Base-by-base conservation (phyloP, 2,329 filamentous ascomycete species). In the Didymella lethalis region DNA sequence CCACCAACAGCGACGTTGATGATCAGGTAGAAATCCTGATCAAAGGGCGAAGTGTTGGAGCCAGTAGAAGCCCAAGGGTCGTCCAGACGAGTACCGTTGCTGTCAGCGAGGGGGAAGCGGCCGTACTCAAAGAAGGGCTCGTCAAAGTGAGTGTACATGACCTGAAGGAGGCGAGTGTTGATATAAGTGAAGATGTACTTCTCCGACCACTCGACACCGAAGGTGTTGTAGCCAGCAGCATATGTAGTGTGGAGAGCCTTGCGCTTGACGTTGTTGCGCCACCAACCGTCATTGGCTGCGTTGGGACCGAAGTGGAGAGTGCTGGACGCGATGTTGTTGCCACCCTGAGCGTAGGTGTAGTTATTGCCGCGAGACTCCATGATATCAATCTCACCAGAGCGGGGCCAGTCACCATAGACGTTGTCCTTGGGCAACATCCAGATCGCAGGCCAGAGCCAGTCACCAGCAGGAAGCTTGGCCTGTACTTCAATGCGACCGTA, bases 381-480 rank as follows among this genome's bases (percentile, higher is more conserved):
- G 54, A 96, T 91, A 74, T 96, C 92, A 50, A 96, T 95, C 77
- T 95, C 91, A 45, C 92, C 92, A 8, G 90, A 93, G 7, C 81
- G 78, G 1, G 92, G 92, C 92, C 92, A 96, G 1, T 83, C 69
- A 1, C 92, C 92, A 73, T 95, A 96, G 0, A 81, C 87, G 53
- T 87, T 83, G 43, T 88, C 82, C 46, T 86, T 86, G 1, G 92
- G 92, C 81, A 95, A 82, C 90, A 96, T 91, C 90, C 90, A 93
- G 70, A 96, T 94, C n/a, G 91, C 91, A 2, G 92, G 92, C 92
- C 92, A 95, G 11, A 96, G 83, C 92, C 92, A 95, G 79, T 95
- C 91, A 53, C 92, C 92, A 47, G 81, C 77, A 4, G 92, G 91
- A 28, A 95, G 79, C 77, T 89, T 89, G 26, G 92, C 92, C 1